Evolutionary conservation across 129 eudicot species (phyloP).

Genomic region (Mikania micrantha): DNA sequence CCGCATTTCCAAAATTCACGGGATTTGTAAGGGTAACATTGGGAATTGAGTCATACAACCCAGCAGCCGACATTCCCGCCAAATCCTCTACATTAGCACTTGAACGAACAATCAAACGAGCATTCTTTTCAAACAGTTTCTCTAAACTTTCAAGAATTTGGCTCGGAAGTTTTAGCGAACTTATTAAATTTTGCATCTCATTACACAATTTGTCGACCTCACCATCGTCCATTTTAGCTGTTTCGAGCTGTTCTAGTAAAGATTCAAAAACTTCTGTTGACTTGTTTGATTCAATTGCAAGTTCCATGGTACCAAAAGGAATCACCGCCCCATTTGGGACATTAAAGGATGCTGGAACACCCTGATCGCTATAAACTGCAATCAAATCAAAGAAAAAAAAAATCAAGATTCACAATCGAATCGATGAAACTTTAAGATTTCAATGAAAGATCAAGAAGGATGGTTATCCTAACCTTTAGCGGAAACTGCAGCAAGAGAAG

Average conservation of each 20-base stretch:
- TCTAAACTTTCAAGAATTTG: conserved; percentile 39
- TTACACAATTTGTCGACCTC: conserved; percentile 61
- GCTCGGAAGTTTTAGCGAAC: conserved; percentile 41
- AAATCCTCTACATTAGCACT: conserved; percentile 97
- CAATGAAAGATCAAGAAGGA: not conserved
- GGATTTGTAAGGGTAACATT: conserved; percentile 84
- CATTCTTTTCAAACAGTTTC: conserved; percentile 38
- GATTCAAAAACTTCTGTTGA: conserved; percentile 43
- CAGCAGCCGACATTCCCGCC: conserved; percentile 99
- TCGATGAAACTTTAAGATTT: not conserved
- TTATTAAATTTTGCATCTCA: conserved; percentile 51
- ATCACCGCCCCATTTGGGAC: conserved; percentile 84
- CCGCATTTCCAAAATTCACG: conserved; percentile 44
- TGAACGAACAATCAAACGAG: conserved; percentile 71
- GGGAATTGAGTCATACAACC: conserved; percentile 84
- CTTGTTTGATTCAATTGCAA: conserved; percentile 45
- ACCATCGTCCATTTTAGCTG: conserved; percentile 60
- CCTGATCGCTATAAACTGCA: conserved; percentile 75
- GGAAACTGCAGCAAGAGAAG: conserved; percentile 67
- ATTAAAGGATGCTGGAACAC: conserved; percentile 72
- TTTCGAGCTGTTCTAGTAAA: conserved; percentile 52
- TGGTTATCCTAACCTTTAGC: conserved; percentile 47
- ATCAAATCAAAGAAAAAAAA: conserved; percentile 1
- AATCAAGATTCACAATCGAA: conserved; percentile 9
- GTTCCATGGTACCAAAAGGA: conserved; percentile 87